Percentiles rank a stretch among this genome's conserved stretches.
Conservation (phyloP, 805 yeast species). For the Candida sakaeoensis region DNA sequence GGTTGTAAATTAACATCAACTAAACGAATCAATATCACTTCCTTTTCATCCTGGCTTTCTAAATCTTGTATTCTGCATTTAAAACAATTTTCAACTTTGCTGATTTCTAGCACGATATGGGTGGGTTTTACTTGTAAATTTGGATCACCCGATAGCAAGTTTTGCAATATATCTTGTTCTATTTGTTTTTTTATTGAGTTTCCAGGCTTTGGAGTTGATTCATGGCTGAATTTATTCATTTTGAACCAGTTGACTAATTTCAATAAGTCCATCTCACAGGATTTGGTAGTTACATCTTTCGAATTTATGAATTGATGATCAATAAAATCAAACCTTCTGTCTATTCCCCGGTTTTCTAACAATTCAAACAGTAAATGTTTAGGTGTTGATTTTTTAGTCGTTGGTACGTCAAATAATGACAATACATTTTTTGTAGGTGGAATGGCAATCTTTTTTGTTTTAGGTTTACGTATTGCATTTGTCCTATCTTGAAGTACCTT, state of each 20-base stretch:
- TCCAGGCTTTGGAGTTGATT: neutral
- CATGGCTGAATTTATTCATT: conserved; percentile 4
- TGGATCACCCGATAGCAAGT: neutral
- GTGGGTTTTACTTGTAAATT: conserved; percentile 3
- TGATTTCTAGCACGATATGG: conserved; percentile 4
- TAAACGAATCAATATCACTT: conserved; percentile 4
- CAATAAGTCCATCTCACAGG: conserved; percentile 2
- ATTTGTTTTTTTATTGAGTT: neutral
- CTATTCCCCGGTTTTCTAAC: conserved; percentile 7
- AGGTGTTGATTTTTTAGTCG: conserved; percentile 1
- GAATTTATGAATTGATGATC: conserved; percentile 2
- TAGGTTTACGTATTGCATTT: neutral
- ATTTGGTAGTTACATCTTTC: conserved; percentile 1
- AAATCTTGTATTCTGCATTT: neutral
- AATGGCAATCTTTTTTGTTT: neutral
- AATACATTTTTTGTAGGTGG: conserved; percentile 1
- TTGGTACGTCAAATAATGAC: neutral
- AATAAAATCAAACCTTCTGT: conserved; percentile 1
- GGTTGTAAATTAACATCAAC: neutral
- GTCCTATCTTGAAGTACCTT: neutral
- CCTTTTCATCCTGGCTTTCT: neutral
- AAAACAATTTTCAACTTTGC: conserved; percentile 3
- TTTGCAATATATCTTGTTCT: neutral
- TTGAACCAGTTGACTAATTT: conserved; percentile 7
- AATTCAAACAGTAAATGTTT: conserved; percentile 4